Evolutionary conservation across 2,329 filamentous ascomycete genomes (phyloP).

Genomic region (Diaporthe destruens): DNA sequence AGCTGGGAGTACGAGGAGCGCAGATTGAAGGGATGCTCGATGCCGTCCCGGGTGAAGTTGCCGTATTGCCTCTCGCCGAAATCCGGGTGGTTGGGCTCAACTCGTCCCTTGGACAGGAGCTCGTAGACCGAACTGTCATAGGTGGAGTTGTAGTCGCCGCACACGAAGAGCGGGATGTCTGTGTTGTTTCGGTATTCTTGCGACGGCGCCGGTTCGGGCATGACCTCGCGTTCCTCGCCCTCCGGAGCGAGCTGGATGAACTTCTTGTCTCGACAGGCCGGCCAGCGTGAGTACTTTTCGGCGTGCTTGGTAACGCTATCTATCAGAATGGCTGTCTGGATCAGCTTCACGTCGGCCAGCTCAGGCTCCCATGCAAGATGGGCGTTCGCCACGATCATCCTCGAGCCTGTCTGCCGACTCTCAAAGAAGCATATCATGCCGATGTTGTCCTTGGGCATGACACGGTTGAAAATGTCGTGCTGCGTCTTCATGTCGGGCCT

Average conservation of each 20-base stretch:
- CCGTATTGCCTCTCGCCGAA: conserved; percentile 87
- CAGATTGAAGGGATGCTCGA: conserved; percentile 93
- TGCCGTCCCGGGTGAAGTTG: conserved; percentile 91
- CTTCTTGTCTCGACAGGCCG: conserved; percentile 85
- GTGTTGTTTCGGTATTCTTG: conserved; percentile 88
- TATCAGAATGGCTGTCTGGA: conserved; percentile 96
- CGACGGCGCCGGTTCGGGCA: conserved; percentile 80
- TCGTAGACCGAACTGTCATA: conserved; percentile 92
- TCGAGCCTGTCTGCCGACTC: conserved; percentile 88
- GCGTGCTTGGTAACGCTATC: conserved; percentile 89
- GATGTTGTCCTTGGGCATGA: conserved; percentile 99
- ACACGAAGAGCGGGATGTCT: conserved; percentile 90
- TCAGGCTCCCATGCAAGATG: conserved; percentile 96
- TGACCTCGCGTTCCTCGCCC: conserved; percentile 64
- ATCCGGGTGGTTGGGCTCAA: conserved; percentile 84
- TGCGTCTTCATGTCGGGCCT: conserved; percentile 97
- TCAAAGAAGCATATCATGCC: conserved; percentile 93
- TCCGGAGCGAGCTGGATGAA: conserved; percentile 61
- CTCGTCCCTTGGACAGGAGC: conserved; percentile 82
- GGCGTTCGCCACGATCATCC: conserved; percentile 92
- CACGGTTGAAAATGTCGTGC: conserved; percentile 96
- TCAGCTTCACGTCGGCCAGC: conserved; percentile 93
- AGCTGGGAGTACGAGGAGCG: conserved; percentile 90
- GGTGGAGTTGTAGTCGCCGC: conserved; percentile 96
- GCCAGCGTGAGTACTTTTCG: conserved; percentile 85